Evolutionary conservation across 257 asterid genomes (phyloP).

Genomic region (Buddleja alternifolia): DNA sequence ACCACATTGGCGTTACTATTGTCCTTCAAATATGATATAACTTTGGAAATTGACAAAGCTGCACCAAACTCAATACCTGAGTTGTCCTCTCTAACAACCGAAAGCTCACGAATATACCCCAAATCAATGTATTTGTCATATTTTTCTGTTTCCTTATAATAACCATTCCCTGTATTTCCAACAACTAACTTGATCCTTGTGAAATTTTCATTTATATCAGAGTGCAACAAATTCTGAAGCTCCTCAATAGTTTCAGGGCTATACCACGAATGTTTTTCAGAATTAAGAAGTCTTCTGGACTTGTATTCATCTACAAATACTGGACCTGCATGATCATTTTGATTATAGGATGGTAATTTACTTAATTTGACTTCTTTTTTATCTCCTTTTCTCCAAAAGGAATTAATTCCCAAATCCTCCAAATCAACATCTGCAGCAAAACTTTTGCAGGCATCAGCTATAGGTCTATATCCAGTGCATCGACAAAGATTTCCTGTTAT

Average conservation of each 20-base stretch:
- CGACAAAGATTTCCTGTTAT: conserved; percentile 71
- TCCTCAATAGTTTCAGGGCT: conserved; percentile 57
- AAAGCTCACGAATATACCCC: conserved; percentile 57
- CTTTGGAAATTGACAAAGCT: conserved; percentile 55
- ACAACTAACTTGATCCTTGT: conserved; percentile 47
- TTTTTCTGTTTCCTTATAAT: conserved; percentile 53
- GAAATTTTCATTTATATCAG: conserved; percentile 36
- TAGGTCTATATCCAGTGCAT: conserved; percentile 77
- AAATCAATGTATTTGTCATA: conserved; percentile 57
- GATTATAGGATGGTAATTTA: conserved; percentile 50
- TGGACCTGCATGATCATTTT: conserved; percentile 31
- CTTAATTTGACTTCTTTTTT: conserved; percentile 33
- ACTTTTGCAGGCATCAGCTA: conserved; percentile 80
- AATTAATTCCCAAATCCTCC: conserved; percentile 73
- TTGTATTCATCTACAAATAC: conserved; percentile 34
- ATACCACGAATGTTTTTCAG: conserved; percentile 55
- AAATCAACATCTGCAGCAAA: conserved; percentile 66
- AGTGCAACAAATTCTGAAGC: conserved; percentile 50
- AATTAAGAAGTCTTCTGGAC: conserved; percentile 34
- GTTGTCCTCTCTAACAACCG: conserved; percentile 39
- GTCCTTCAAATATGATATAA: conserved; percentile 46
- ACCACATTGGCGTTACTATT: conserved; percentile 28
- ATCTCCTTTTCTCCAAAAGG: conserved; percentile 60
- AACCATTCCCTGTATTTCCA: conserved; percentile 72
- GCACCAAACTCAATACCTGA: conserved; percentile 67